These are phyloP conservation scores for Nematocida major DNA, from an alignment of 371 early-diverging fungal genomes.

Conservation along the genomic window DNA sequence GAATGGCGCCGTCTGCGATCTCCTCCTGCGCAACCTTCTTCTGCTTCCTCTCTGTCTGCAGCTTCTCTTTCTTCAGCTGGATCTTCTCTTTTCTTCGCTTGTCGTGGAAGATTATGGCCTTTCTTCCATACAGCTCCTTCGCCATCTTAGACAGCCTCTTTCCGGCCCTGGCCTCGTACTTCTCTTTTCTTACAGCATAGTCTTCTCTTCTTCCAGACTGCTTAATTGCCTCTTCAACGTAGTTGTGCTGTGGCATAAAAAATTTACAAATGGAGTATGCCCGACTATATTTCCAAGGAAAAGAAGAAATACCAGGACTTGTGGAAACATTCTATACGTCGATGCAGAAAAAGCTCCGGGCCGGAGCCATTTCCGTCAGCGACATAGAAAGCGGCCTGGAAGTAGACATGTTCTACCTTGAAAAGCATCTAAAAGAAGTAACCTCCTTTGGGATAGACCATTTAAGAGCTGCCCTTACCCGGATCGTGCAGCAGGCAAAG, in stretches of 20 bases:
- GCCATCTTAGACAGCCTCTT: conserved; percentile 82
- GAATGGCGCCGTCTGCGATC: conserved; percentile 77
- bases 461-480: conserved; percentile 6
- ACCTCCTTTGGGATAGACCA: conserved; percentile 19
- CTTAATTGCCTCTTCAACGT: conserved; percentile 96
- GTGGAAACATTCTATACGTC: conserved; percentile 7
- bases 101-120: conserved; percentile 96
- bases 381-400: conserved; percentile 34
- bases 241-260: conserved; percentile 92
- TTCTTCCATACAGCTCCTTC: conserved; percentile 88
- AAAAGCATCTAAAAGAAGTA: conserved; percentile 2
- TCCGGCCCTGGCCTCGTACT: conserved; percentile 82
- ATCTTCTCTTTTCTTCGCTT: conserved; percentile 96
- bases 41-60: conserved; percentile 85
- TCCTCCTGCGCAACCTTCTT: conserved; percentile 82
- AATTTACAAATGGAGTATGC: conserved; percentile 18
- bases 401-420: conserved; percentile 3
- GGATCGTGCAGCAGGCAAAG: not conserved
- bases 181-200: conserved; percentile 84
- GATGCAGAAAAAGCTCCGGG: not conserved
- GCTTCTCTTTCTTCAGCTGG: conserved; percentile 85
- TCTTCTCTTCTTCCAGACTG: conserved; percentile 90
- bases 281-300: conserved; percentile 12
- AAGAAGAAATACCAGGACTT: not conserved
- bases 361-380: not conserved